Percentiles rank a stretch among this genome's conserved stretches.
phyloP scores from a whole-genome alignment of 495 filamentous ascomycete species.

The Trichodelitschia bisporula region DNA sequence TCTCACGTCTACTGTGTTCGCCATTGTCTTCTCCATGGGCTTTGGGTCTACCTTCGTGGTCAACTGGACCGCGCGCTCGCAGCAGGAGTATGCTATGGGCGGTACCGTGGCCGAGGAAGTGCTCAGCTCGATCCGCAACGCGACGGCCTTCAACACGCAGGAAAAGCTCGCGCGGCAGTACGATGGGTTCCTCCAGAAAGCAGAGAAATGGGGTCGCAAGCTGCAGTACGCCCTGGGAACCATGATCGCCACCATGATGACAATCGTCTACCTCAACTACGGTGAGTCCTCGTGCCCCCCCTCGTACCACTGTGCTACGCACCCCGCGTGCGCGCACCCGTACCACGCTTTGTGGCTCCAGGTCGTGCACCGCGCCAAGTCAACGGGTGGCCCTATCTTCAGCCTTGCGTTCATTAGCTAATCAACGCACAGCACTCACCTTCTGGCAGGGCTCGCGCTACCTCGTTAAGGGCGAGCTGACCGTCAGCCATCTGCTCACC shows the following conservation, averaged over 20 bases:
- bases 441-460: constrained; percentile 89
- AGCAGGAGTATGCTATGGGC: constrained; percentile 57
- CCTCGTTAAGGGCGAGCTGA: constrained; percentile 38
- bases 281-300: not conserved
- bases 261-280: constrained; percentile 68
- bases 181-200: constrained; percentile 42
- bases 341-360: no score
- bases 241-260: constrained; percentile 68
- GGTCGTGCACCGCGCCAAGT: no score
- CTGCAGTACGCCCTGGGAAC: constrained; percentile 39
- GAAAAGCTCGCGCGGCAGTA: constrained; percentile 70
- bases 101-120: constrained; percentile 88
- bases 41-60: constrained; percentile 45
- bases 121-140: constrained; percentile 77
- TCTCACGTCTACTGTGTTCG: constrained; percentile 49
- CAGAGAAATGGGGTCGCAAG: constrained; percentile 55
- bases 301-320: no score
- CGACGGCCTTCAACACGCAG: constrained; percentile 83
- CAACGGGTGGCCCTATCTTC: no score
- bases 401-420: no score
- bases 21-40: constrained; percentile 53
- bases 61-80: constrained; percentile 50
- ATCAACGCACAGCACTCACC: constrained; percentile 26
- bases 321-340: no score
- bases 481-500: constrained; percentile 33